Base-by-base conservation (phyloP, 805 yeast genomes). In the Saturnispora sekii region DNA sequence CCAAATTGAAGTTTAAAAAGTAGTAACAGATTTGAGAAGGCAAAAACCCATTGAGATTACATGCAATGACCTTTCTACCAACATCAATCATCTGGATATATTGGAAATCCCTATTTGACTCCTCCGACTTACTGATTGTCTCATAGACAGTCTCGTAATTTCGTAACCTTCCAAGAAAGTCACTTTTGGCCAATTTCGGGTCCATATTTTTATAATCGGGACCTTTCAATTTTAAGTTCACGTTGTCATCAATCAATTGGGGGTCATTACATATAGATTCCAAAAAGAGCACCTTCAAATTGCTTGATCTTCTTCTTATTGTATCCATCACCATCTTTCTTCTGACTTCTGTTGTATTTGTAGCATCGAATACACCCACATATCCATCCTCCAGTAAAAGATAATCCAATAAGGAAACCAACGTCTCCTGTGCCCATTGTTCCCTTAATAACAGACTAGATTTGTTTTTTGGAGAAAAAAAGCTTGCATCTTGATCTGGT, bases 71-170 rank as follows among this genome's bases (percentile, higher is more conserved):
- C 61, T 90, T 93, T 56, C 85, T 79, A 7, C 98, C 97, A 10
- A 89, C 97, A 61, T 90, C 90, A 46, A 90, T 87, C 95, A 90
- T 88, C 62, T 90, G 88, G 52, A 89, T 85, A 56, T 88, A 93
- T 60, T 86, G 96, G 55, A 79, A 79, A 11, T 76, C 76, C 14
- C 70, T 73, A 34, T 82, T 67, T 38, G 71, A 67, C 45, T 74
- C 76, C 57, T 82, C 90, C 53, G 83, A 90, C 15, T 70, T 74
- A 38, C 81, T 90, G 29, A 90, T 81, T 0, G 96, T 82, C 61
- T 93, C 87, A 62, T 90, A 90, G 0, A 89, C 96, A 57, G 73
- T 77, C 59, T 88, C 90, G 60, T 90, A 90, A 58, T 90, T 90
- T 35, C 71, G 66, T 50, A 90, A 71, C 46, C 98, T 74, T 32